Evolutionary conservation across 371 early-diverging fungal genomes (phyloP).

Genomic region (Mortierella sp.): DNA sequence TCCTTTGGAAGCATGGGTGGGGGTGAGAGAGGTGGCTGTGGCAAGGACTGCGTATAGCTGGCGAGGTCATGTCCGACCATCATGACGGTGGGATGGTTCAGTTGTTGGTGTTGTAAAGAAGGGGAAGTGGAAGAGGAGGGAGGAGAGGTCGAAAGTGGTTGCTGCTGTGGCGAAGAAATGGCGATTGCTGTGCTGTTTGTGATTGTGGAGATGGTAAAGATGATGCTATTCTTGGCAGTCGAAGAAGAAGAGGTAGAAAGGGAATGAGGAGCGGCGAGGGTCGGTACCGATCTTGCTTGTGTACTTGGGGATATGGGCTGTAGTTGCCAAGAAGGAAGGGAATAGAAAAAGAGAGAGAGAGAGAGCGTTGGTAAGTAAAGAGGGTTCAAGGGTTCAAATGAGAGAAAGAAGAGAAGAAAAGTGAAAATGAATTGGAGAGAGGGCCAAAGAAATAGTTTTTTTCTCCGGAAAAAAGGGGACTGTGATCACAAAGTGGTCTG

Average conservation of each 20-base stretch:
- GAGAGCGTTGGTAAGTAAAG: not conserved
- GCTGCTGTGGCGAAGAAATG: constrained; percentile 9
- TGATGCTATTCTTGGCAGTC: not conserved
- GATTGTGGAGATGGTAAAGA: not conserved
- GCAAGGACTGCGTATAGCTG: constrained; percentile 14
- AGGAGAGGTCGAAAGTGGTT: not conserved
- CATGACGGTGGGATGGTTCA: constrained; percentile 8
- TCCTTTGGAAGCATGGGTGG: constrained; percentile 44
- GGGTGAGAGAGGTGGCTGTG: constrained; percentile 29
- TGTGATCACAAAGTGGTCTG: not conserved
- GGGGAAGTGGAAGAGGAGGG: not conserved
- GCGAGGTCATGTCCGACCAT: constrained; percentile 29
- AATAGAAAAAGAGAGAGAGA: not conserved
- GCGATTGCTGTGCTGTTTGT: not conserved
- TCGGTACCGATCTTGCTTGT: constrained; percentile 4
- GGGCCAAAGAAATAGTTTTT: not conserved
- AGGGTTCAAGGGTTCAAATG: not conserved
- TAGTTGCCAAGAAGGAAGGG: too few species aligned
- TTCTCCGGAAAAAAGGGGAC: not conserved
- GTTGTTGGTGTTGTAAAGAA: not conserved
- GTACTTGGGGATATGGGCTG: not conserved
- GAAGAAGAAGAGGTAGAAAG: not conserved
- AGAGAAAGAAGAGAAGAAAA: not conserved
- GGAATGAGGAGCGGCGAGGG: not conserved
- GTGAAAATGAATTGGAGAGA: not conserved